Base-by-base conservation (phyloP, 768 basidiomycete genomes). In the Podaxis carcinomalis region DNA sequence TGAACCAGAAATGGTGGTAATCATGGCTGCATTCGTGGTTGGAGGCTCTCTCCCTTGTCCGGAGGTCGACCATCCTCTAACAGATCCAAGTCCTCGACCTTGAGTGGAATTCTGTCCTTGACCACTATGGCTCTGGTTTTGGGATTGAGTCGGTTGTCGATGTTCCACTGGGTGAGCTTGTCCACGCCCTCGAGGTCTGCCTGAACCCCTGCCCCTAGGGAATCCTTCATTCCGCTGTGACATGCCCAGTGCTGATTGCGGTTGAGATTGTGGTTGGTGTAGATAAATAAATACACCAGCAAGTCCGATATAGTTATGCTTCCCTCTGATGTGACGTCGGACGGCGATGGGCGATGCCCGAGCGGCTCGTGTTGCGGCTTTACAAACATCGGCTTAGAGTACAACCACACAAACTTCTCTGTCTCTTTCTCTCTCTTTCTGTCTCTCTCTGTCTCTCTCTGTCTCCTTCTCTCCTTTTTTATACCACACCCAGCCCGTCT, bases 11-110 rank as follows among this genome's bases (percentile, higher is more conserved):
- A 3, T 6, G n/a, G 40, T 4, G 40, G 39, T 10, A 19, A 6
- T 6, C 0, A 23, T 6, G 4, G 21, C 3, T 50, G 46, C 7
- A 57, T 16, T 13, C 13, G 46, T 6, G 35, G n/a, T 21, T 9
- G 51, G 0, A 14, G 39, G 11, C 14, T 68, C 40, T 61, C 61
- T 56, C 9, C 55, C 32, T n/a, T 59, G 65, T 49, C 63, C 32
- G 11, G 49, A 35, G 19, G 56, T 16, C 42, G 65, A 25, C 65
- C 57, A 55, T 59, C 56, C 35, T 60, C 46, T 57, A 51, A 52
- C 49, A 57, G 61, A 32, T 32, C 32, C 32, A 32, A 9, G 64
- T 59, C 67, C 66, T 52, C 62, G 57, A 59, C 63, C 52, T 62
- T 56, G 39, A 49, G 37, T 56, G 2, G n/a, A 23, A 19, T 46